Base-by-base conservation (phyloP, 2,329 filamentous ascomycete species). In the Leptodontidium sp. region DNA sequence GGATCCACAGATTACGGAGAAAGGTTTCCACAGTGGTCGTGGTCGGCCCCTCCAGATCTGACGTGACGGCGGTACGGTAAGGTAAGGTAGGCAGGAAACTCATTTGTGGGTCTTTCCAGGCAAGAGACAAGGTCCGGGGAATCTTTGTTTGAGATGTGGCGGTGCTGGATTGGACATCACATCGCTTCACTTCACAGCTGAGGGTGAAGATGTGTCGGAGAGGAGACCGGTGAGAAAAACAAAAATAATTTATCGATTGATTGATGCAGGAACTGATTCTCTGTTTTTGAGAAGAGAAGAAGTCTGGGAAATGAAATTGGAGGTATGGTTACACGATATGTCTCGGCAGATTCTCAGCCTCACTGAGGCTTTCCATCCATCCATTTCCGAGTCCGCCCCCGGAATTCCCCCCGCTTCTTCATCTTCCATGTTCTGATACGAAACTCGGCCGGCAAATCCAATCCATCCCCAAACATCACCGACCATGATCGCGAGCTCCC, bases 111-210 rank as follows among this genome's bases (percentile, higher is more conserved):
- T 15, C 57, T 26, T 8, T 11, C 15, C 32, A 15, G 17, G 12
- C n/a, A 58, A 21, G 32, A 35, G 35, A 21, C 57, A 59, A 43
- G 57, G 57, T 45, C 57, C 12, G 38, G 38, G 57, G 11, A 45
- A 45, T 45, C 38, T 59, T 45, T 15, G 32, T n/a, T 59, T 8
- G 35, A 26, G 57, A 59, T 59, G 57, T 59, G 57, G 38, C 38
- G 57, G 57, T 59, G 35, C 38, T 45, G 35, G 57, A 59, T 59
- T 59, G 57, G 57, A 59, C n/a, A 50, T 12, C 47, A 50, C n/a
- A 17, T 21, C 15, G n/a, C 14, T 12, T 47, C n/a, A 17, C 45
- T 2, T 47, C n/a, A 21, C 6, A 21, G n/a, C 2, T 50, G 47
- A 17, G 5, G 11, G n/a, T 12, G 47, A 24, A 24, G 11, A 50